These are phyloP conservation scores for Paecilomyces niveus DNA, from an alignment of 2,329 filamentous ascomycete species.

Conservation along the genomic window DNA sequence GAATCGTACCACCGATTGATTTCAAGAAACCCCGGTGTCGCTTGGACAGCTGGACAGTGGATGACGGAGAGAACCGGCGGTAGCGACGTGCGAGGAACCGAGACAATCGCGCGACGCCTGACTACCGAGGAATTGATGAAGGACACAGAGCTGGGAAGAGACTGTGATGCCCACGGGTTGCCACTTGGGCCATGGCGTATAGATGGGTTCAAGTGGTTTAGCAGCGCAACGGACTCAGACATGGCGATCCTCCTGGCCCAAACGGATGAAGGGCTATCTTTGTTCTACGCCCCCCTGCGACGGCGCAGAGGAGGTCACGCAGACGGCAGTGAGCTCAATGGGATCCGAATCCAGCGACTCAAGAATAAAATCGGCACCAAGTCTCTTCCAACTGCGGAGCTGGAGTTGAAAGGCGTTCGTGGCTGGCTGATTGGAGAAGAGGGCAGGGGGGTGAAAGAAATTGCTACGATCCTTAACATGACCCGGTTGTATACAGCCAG, in stretches of 20 bases:
- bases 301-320: constrained; percentile 19
- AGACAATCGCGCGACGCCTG: constrained; percentile 50
- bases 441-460: constrained; percentile 61
- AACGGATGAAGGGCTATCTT: constrained; percentile 45
- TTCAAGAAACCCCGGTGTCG: constrained; percentile 42
- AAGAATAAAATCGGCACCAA: constrained; percentile 69
- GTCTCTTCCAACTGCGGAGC: constrained; percentile 63
- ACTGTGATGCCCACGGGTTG: constrained; percentile 17
- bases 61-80: constrained; percentile 68
- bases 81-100: constrained; percentile 61
- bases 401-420: constrained; percentile 57
- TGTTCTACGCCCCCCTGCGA: constrained; percentile 58
- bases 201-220: constrained; percentile 64
- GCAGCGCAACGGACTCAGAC: constrained; percentile 56
- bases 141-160: background rate
- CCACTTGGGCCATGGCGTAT: constrained; percentile 54
- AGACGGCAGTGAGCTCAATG: constrained; percentile 48
- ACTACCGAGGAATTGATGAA: constrained; percentile 9
- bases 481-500: constrained; percentile 43
- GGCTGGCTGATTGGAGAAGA: constrained; percentile 60
- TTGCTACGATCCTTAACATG: constrained; percentile 61
- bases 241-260: constrained; percentile 59
- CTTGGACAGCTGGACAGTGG: constrained; percentile 71
- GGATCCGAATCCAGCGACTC: constrained; percentile 59
- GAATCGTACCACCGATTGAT: constrained; percentile 33